phyloP scores from a whole-genome alignment of 1,284 basidiomycete genomes.

The Lentinula novae-zelandiae region DNA sequence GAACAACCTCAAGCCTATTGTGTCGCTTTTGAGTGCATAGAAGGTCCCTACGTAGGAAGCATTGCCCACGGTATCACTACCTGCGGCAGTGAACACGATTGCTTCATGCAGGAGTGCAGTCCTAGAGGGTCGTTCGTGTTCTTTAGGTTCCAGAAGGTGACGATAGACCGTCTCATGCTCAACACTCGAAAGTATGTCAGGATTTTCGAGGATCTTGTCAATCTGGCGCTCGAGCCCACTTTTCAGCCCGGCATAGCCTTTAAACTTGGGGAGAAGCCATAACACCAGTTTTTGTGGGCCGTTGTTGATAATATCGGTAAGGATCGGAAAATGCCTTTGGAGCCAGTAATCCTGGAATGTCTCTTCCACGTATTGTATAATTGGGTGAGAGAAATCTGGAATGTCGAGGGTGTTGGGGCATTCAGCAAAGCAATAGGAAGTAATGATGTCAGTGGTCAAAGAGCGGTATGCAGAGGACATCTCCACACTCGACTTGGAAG shows the following conservation, averaged over 20 bases:
- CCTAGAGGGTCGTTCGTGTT: slow-evolving; percentile 9
- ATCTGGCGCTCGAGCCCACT: slow-evolving; percentile 27
- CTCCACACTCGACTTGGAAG: slow-evolving; percentile 6
- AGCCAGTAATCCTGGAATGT: slow-evolving; percentile 14
- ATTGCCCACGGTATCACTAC: slow-evolving; percentile 29
- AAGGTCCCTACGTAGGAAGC: slow-evolving; percentile 22
- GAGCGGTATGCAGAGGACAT: slow-evolving; percentile 14
- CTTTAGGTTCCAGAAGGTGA: slow-evolving; percentile 20
- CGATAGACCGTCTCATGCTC: slow-evolving; percentile 27
- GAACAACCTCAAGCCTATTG: slow-evolving; percentile 13
- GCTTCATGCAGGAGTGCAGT: slow-evolving; percentile 26
- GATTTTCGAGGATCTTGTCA: slow-evolving; percentile 27
- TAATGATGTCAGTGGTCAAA: slow-evolving; percentile 23
- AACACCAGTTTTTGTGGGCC: slow-evolving; percentile 1
- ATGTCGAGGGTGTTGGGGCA: slow-evolving; percentile 17
- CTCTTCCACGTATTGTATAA: slow-evolving; percentile 17
- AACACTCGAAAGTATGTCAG: slow-evolving; percentile 16
- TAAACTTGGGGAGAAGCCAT: slow-evolving; percentile 1
- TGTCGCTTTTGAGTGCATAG: slow-evolving; percentile 17
- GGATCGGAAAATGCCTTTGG: slow-evolving; percentile 18
- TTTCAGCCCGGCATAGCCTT: slow-evolving; percentile 22
- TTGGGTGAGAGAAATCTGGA: slow-evolving; percentile 20
- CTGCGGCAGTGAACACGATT: slow-evolving; percentile 26
- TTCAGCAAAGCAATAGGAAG: slow-evolving; percentile 23
- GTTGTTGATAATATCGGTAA: slow-evolving; percentile 5